phyloP scores from a whole-genome alignment of 2,329 filamentous ascomycete genomes.

The Elsinoe necatrix region DNA sequence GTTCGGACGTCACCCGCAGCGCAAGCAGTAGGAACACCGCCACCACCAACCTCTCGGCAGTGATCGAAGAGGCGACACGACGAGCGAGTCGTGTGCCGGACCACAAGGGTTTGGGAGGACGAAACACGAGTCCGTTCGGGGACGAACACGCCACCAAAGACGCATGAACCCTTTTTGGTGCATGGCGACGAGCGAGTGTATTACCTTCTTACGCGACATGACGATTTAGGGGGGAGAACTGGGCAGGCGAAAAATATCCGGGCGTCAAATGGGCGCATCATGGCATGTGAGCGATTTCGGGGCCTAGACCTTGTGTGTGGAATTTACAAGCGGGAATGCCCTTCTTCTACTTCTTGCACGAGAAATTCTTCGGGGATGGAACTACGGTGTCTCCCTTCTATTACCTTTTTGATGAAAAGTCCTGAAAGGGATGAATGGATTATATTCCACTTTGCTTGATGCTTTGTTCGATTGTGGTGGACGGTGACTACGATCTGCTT shows the following conservation, averaged over 20 bases:
- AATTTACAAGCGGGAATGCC: too few species aligned
- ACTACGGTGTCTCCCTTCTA: background rate
- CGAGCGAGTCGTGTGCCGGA: conserved; percentile 31
- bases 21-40: conserved; percentile 10
- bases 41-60: conserved; percentile 30
- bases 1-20: conserved; percentile 6
- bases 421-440: background rate
- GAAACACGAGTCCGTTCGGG: conserved; percentile 29
- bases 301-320: too few species aligned
- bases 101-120: conserved; percentile 21
- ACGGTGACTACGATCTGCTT: too few species aligned
- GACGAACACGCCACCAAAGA: conserved; percentile 22
- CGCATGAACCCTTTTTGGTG: background rate
- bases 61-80: conserved; percentile 39
- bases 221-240: too few species aligned
- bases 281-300: too few species aligned
- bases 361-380: background rate
- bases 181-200: background rate
- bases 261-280: too few species aligned
- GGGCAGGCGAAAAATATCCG: too few species aligned
- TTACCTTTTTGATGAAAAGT: background rate
- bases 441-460: background rate
- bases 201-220: background rate
- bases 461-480: background rate
- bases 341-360: background rate